Percentiles rank a stretch among this genome's conserved stretches.
phyloP scores from a whole-genome alignment of 139 green algal genomes.

The Micromonas pusilla region DNA sequence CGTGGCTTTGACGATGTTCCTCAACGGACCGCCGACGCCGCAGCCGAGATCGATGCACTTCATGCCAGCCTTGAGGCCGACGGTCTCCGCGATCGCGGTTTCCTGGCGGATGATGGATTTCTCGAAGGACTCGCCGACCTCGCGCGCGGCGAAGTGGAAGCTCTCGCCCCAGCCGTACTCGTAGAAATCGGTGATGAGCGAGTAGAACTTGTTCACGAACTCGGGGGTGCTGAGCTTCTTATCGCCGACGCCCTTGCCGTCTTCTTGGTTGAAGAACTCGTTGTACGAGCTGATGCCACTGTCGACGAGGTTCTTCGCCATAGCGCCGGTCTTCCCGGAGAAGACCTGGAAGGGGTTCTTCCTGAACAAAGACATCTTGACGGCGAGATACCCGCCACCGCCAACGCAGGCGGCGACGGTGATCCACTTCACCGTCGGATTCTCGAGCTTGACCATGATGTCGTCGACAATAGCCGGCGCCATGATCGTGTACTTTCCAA shows the following conservation, averaged over 20 bases:
- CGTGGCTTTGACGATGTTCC: constrained; percentile 69
- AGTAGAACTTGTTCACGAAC: constrained; percentile 55
- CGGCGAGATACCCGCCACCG: neutral
- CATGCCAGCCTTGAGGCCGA: constrained; percentile 62
- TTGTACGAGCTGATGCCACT: constrained; percentile 22
- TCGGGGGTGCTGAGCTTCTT: constrained; percentile 18
- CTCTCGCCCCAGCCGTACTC: constrained; percentile 95
- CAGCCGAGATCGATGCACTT: constrained; percentile 87
- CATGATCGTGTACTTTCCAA: no score
- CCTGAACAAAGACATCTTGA: constrained; percentile 20
- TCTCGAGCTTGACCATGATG: neutral
- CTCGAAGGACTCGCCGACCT: constrained; percentile 19
- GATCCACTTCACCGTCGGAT: neutral
- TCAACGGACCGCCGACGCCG: constrained; percentile 94
- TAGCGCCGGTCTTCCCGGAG: constrained; percentile 24
- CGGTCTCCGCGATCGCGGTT: constrained; percentile 58
- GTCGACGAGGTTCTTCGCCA: constrained; percentile 17
- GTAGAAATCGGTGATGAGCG: constrained; percentile 90
- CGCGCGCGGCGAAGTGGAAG: constrained; percentile 92
- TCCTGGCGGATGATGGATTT: constrained; percentile 62
- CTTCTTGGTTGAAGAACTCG: constrained; percentile 28
- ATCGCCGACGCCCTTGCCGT: constrained; percentile 26
- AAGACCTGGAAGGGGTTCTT: constrained; percentile 22
- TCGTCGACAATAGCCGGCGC: no score
- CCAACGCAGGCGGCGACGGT: neutral